Conservation (phyloP, 495 filamentous ascomycete species). For the Neurospora sp. region DNA sequence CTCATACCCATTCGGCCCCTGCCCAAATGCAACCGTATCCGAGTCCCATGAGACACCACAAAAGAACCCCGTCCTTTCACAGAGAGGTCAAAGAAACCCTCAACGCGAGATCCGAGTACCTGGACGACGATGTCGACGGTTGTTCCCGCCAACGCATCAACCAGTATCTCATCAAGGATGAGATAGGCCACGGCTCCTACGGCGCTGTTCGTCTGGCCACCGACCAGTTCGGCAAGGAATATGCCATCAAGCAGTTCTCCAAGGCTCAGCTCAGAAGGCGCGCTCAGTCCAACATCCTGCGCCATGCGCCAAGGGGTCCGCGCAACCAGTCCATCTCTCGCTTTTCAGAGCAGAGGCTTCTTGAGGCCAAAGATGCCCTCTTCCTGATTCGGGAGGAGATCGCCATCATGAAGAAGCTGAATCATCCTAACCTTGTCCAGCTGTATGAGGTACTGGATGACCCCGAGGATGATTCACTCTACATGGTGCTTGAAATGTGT, state of each 20-base stretch:
- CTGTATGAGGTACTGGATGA: conserved; percentile 93
- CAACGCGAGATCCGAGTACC: conserved; percentile 80
- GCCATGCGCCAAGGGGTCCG: conserved; percentile 33
- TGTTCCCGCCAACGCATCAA: conserved; percentile 70
- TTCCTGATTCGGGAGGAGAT: conserved; percentile 93
- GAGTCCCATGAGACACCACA: conserved; percentile 68
- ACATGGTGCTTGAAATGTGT: conserved; percentile 99
- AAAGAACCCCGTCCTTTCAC: conserved; percentile 57
- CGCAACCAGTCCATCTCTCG: conserved; percentile 47
- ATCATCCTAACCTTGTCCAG: conserved; percentile 87
- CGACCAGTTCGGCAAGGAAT: conserved; percentile 89
- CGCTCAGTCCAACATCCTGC: conserved; percentile 82
- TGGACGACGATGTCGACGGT: conserved; percentile 75
- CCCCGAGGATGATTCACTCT: conserved; percentile 87
- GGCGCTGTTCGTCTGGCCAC: conserved; percentile 86
- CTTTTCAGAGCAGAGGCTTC: conserved; percentile 32
- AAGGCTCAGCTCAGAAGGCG: conserved; percentile 88
- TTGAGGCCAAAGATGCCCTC: conserved; percentile 65
- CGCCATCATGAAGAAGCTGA: conserved; percentile 97
- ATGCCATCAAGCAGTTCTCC: conserved; percentile 95
- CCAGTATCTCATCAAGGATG: conserved; percentile 88
- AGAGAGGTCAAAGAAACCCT: conserved; percentile 84
- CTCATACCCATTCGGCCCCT: conserved; percentile 24
- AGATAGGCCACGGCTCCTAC: conserved; percentile 92
- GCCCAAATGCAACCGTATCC: conserved; percentile 33